Evolutionary conservation across 2,329 filamentous ascomycete species (phyloP), one percentile per base, ranked within the genome.

Genomic region (Calycina marina): DNA sequence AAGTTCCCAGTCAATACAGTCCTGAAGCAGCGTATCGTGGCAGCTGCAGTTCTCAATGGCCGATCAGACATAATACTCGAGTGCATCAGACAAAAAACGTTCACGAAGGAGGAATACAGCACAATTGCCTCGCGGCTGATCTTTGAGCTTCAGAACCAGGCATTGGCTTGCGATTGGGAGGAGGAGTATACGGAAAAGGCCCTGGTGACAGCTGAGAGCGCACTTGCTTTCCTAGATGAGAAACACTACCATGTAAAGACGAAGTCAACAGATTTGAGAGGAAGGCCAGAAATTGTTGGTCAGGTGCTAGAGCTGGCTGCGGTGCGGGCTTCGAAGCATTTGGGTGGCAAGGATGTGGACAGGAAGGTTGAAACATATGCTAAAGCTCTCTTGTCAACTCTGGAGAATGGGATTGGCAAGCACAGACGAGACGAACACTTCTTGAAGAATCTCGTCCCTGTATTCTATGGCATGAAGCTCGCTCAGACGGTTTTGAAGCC

Each of bases 271-370:
- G 56, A 63, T 32, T 51, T 57, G 8, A 56, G 58, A 39, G 45
- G 43, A 28, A 49, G 51, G 34, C 58, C 60, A 1, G 54, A 56
- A 15, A 52, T 63, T 12, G 51, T 42, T 27, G 61, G 53, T 14
- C 46, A 56, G 3, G 37, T 63, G 12, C 47, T 67, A 5, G 56
- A 64, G 31, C 46, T 68, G 11, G 54, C 54, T 39, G 59, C 62
- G 15, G 54, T 58, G n/a, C 49, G 52, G 24, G 56, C 59, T 3
- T 22, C 56, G n/a, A 50, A 53, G 16, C 40, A 57, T 18, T 40
- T 45, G 13, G 52, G 41, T 4, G 55, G 55, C 2, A 53, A 55
- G 20, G 61, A 65, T 40, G 40, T 47, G n/a, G 48, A 49, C 14
- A 51, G 50, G 4, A 49, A 56, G 17, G 61, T 64, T 16, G 42